Conservation (phyloP, 2,329 filamentous ascomycete genomes). For the Aspergillus oerlinghausenensis region DNA sequence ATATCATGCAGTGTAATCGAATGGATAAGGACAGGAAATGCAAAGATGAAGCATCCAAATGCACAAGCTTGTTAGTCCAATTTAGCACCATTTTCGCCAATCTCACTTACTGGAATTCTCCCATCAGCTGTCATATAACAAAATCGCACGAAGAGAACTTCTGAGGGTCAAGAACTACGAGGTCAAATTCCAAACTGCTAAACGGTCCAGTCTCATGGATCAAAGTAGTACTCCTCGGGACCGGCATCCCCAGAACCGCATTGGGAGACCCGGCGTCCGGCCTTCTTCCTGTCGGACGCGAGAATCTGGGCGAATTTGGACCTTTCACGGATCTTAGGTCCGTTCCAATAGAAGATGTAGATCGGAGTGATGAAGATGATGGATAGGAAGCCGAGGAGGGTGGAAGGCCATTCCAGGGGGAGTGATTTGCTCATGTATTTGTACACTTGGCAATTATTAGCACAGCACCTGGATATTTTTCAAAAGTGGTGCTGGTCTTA, state of each 20-base stretch:
- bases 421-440: conserved; percentile 40
- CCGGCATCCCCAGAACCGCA: conserved; percentile 23
- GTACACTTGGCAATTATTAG: conserved; percentile 39
- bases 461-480: background rate
- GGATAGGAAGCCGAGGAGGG: conserved; percentile 49
- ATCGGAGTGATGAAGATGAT: conserved; percentile 51
- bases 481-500: background rate
- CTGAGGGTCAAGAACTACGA: background rate
- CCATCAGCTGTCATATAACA: background rate
- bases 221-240: conserved; percentile 21
- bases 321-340: conserved; percentile 47
- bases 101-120: background rate
- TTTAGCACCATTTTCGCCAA: background rate
- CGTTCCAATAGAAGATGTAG: conserved; percentile 54
- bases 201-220: background rate
- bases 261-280: conserved; percentile 20
- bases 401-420: conserved; percentile 51
- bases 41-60: background rate
- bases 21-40: background rate
- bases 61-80: background rate
- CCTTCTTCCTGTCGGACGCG: conserved; percentile 20
- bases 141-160: background rate
- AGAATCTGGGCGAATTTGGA: conserved; percentile 49
- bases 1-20: background rate
- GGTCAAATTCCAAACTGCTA: background rate